Percentiles rank a stretch among this genome's conserved stretches.
Conservation (phyloP, 495 filamentous ascomycete species). For the Penicillium dipodomyicola region DNA sequence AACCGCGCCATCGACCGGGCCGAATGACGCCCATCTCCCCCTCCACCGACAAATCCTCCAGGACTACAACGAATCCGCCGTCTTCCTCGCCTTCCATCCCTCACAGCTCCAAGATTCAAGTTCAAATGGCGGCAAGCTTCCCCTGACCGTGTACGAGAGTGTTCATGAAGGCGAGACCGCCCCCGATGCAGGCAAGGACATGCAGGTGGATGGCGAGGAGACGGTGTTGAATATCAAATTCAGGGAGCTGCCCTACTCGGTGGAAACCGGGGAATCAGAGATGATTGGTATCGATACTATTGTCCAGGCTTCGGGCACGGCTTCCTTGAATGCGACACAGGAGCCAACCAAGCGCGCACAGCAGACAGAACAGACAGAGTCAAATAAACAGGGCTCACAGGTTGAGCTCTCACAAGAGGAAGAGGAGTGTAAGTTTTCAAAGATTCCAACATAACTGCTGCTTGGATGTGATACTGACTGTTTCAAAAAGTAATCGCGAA, state of each 20-base stretch:
- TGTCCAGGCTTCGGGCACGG: slow-evolving; percentile 76
- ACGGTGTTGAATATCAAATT: slow-evolving; percentile 62
- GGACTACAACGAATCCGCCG: slow-evolving; percentile 76
- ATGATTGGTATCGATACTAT: slow-evolving; percentile 96
- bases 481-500: slow-evolving; percentile 55
- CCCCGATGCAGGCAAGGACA: slow-evolving; percentile 60
- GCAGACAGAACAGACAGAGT: slow-evolving; percentile 34
- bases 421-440: slow-evolving; percentile 59
- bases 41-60: slow-evolving; percentile 75
- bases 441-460: background rate
- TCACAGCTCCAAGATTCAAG: slow-evolving; percentile 47
- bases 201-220: slow-evolving; percentile 70
- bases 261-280: slow-evolving; percentile 93
- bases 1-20: slow-evolving; percentile 70
- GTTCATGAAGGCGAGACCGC: slow-evolving; percentile 65
- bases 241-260: slow-evolving; percentile 75
- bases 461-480: slow-evolving; percentile 14
- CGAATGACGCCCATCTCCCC: slow-evolving; percentile 60
- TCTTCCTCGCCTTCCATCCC: slow-evolving; percentile 84
- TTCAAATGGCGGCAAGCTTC: slow-evolving; percentile 70
- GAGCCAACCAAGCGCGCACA: slow-evolving; percentile 12
- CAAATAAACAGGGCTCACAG: slow-evolving; percentile 37
- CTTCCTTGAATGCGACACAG: slow-evolving; percentile 42
- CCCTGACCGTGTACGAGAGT: slow-evolving; percentile 86
- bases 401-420: slow-evolving; percentile 69